Evolutionary conservation across 768 basidiomycete genomes (phyloP), one percentile per base, ranked within the genome.

Genomic region (Suillus alpinus): DNA sequence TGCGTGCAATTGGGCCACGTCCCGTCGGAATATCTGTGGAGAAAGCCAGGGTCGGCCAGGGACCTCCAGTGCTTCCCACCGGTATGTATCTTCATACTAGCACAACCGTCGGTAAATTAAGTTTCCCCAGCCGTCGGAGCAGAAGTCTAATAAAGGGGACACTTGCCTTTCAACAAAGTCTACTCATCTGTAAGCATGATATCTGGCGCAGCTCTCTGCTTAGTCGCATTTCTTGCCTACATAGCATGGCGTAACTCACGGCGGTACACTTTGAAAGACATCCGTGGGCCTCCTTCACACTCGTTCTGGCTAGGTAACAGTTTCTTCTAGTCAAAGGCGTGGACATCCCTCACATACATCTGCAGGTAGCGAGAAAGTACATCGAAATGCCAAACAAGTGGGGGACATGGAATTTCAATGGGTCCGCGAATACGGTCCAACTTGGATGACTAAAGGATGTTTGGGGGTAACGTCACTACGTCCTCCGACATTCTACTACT

Each of bases 331-430:
- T 23, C 26, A 40, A 47, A 34, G 20, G 13, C 14, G 31, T 34
- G 14, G n/a, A 10, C 9, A 40, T 13, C 14, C n/a, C 18, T 50
- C 32, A 41, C 8, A 34, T 20, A 49, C 53, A 12, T 39, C 8
- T 56, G 18, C 26, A 73, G 74, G 74, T 20, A 66, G 66, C 52
- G 67, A 72, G 12, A 59, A 60, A 32, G 62, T 66, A 4, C 14
- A 70, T 55, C 62, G 60, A 31, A 53, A 61, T 26, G 66, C 73
- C 26, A 57, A 65, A 26, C 64, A 74, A 43, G 68, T 72, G 6
- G 73, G 74, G 39, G 74, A 75, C 46, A 50, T 69, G 6, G 71
- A 72, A 23, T 71, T 71, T 56, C 34, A 58, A 20, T 74, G 71
- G 71, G 62, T 63, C 47, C 62, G 63, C 12, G 63, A 66, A 56